Evolutionary conservation across 495 filamentous ascomycete genomes (phyloP), one percentile per base, ranked within the genome.

Genomic region (Penicillium angulare): DNA sequence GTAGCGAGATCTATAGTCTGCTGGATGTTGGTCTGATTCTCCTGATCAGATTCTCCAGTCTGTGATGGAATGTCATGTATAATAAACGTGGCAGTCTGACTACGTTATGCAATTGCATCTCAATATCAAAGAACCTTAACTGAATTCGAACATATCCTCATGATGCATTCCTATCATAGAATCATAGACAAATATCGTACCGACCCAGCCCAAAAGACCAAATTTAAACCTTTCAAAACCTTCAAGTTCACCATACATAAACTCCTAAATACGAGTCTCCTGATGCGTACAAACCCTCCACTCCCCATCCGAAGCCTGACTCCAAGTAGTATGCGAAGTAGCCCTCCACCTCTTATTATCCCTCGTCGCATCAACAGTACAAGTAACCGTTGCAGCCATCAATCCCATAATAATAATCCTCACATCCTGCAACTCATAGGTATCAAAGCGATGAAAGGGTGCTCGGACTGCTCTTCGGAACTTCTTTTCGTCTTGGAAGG

Each of bases 381-480:
- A 74, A 9, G 71, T 74, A 8, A 76, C 61, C 0, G 62, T 56
- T 7, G 69, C 72, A 0, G 71, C 72, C 72, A 75, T 75, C 13
- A 75, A 49, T 47, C 73, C 72, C 29, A 75, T 69, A 18, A 74
- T 61, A 50, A 73, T 68, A 5, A 65, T 61, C 3, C 65, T 61
- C 4, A 74, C 71, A 7, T 76, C 60, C 9, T 60, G 52, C 6
- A 76, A 43, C 29, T 69, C 59, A 48, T 69, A 76, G 27, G 48
- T 56, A 36, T 76, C 72, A 43, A 76, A 76, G 0, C 65, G 66
- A 41, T 76, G 71, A 43, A 76, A 76, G 0, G 69, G 71, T 12
- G 71, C 61, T 18, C 58, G 58, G 38, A 76, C 42, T 0, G 63
- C 58, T 12, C 68, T 53, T 8, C 53, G 39, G 20, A 72, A 60